Base-by-base conservation (phyloP, 495 filamentous ascomycete species). In the Hypoxylon lienhwacheense region DNA sequence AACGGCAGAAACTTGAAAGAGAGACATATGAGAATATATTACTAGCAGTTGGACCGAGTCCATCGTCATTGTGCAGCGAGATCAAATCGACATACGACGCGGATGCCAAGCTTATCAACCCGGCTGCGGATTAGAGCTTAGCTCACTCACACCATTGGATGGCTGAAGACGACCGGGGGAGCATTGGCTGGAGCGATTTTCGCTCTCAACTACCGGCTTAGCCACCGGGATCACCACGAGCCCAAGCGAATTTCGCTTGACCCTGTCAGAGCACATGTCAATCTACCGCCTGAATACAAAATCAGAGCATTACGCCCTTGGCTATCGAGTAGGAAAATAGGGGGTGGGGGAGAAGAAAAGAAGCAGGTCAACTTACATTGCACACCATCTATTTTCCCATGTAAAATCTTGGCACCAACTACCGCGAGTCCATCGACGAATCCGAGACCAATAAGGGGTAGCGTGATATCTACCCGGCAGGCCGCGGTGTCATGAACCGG, bases 31-130 rank as follows among this genome's bases (percentile, higher is more conserved):
- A 12, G 21, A 17, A 29, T 55, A 42, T 31, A 20, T 20, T 25
- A 25, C 25, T 20, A 25, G 37, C 32, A 12, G 51, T 53, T 44
- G 17, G 28, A 42, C 37, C n/a, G 35, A 22, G 25, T 47, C 28
- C 37, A 51, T n/a, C 57, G 51, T 61, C 50, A 61, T 61, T 31
- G 46, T 61, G 51, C 57, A 55, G 45, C 35, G 10, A 2, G 35
- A 17, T 7, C 31, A 24, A 37, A 14, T 24, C 15, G 29, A 36
- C 26, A 17, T 26, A 44, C 22, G 41, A 47, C 36, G 34, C 34
- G 36, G 48, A 29, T 47, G 48, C 42, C 48, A 36, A 34, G 43
- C 28, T 29, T 22, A 31, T 28, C 10, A 37, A 53, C 31, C 44
- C 28, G 39, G 50, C 32, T 19, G 20, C 29, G 40, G 42, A 29